Percentiles rank a stretch among this genome's conserved stretches.
These are phyloP conservation scores for Suillus luteus DNA, from an alignment of 768 basidiomycete genomes.

Conservation along the genomic window DNA sequence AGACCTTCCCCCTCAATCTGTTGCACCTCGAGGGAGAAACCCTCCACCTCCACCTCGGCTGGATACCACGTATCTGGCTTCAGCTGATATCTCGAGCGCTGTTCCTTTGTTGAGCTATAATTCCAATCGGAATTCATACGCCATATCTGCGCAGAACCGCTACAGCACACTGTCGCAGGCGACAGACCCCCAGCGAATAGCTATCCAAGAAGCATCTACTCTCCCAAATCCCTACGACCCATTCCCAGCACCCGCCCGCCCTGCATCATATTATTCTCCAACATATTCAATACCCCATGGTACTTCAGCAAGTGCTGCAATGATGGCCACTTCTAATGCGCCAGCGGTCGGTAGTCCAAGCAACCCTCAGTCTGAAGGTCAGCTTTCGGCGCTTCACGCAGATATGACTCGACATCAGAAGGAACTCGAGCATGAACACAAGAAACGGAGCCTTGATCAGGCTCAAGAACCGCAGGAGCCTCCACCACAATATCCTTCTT, in stretches of 20 bases:
- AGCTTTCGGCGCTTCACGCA: slow-evolving; percentile 13
- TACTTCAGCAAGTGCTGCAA: slow-evolving; percentile 5
- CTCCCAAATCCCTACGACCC: slow-evolving; percentile 17
- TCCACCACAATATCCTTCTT: slow-evolving; percentile 15
- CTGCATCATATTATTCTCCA: slow-evolving; percentile 5
- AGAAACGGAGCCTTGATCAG: slow-evolving; percentile 7
- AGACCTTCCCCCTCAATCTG: neutral
- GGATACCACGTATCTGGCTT: neutral
- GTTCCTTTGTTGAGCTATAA: slow-evolving; percentile 4
- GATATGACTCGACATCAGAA: slow-evolving; percentile 17
- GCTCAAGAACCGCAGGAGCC: slow-evolving; percentile 11
- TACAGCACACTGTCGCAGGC: slow-evolving; percentile 11
- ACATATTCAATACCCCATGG: neutral
- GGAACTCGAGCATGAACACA: slow-evolving; percentile 14
- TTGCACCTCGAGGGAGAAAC: neutral
- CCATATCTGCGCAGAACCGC: slow-evolving; percentile 11
- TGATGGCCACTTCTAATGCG: slow-evolving; percentile 66
- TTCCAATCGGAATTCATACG: slow-evolving; percentile 6
- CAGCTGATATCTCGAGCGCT: neutral
- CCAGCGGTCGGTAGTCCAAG: slow-evolving; percentile 74
- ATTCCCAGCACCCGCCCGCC: slow-evolving; percentile 10
- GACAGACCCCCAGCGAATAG: neutral
- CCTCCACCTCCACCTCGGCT: neutral
- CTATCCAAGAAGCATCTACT: neutral
- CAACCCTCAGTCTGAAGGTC: neutral